Evolutionary conservation across 805 yeast genomes (phyloP).

Genomic region (Debaryomyces maramus): DNA sequence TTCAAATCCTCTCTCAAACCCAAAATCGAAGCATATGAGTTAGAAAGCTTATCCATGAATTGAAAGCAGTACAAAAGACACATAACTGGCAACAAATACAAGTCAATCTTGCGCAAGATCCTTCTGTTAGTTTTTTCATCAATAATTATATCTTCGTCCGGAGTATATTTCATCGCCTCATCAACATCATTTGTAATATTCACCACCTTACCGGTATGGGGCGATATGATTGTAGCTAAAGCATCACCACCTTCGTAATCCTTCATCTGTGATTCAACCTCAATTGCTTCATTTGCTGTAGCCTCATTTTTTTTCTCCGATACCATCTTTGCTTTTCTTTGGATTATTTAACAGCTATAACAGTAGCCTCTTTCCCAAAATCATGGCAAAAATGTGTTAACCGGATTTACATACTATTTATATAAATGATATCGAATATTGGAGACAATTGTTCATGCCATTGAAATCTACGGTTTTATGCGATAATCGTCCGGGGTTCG

Average conservation of each 20-base stretch:
- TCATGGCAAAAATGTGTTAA: too few relatives aligned
- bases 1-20: slow-evolving; percentile 39
- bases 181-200: slow-evolving; percentile 36
- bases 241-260: not conserved
- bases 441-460: too few relatives aligned
- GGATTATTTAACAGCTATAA: too few relatives aligned
- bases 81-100: slow-evolving; percentile 20
- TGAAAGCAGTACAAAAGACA: slow-evolving; percentile 26
- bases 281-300: too few relatives aligned
- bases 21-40: slow-evolving; percentile 38
- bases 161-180: slow-evolving; percentile 35
- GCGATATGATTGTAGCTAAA: slow-evolving; percentile 16
- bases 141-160: slow-evolving; percentile 15
- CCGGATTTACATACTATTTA: too few relatives aligned
- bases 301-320: too few relatives aligned
- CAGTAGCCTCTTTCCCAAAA: too few relatives aligned
- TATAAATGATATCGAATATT: too few relatives aligned
- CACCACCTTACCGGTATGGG: slow-evolving; percentile 21
- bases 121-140: slow-evolving; percentile 16
- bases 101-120: slow-evolving; percentile 21
- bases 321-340: too few relatives aligned
- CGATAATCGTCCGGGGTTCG: too few relatives aligned
- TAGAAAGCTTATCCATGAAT: slow-evolving; percentile 40
- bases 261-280: slow-evolving; percentile 1
- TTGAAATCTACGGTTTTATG: too few relatives aligned